Conservation (phyloP, 441 rosid species). For the Pelargonium citronellum region DNA sequence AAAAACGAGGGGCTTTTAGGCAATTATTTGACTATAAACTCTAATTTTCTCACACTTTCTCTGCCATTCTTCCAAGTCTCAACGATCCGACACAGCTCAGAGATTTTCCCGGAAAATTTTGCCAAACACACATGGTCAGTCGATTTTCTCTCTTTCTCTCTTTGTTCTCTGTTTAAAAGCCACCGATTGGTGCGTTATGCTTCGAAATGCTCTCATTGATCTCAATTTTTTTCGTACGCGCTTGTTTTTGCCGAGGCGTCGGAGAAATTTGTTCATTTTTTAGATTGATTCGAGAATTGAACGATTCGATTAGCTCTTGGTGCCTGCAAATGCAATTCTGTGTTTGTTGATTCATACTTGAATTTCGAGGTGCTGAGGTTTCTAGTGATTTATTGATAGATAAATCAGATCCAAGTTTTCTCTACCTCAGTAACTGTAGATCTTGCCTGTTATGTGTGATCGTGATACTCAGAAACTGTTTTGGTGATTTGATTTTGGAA, state of each 20-base stretch:
- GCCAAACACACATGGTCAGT: not conserved
- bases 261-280: not conserved
- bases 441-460: not conserved
- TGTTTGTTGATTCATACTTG: not conserved
- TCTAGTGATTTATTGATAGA: not conserved
- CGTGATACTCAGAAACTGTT: not conserved
- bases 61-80: not conserved
- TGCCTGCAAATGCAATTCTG: not conserved
- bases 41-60: not conserved
- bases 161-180: not conserved
- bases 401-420: conserved; percentile 3
- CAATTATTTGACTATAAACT: not conserved
- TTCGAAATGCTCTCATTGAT: not conserved
- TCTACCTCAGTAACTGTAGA: not conserved
- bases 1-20: not conserved
- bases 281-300: not conserved
- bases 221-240: not conserved
- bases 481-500: not conserved
- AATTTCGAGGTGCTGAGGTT: not conserved
- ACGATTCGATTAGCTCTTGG: not conserved
- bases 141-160: not conserved
- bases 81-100: not conserved
- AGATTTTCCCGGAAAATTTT: conserved; percentile 8
- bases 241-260: not conserved
- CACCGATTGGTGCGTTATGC: not conserved